Evolutionary conservation across 345 rosid genomes (phyloP).

Genomic region (Erodium maritimum): DNA sequence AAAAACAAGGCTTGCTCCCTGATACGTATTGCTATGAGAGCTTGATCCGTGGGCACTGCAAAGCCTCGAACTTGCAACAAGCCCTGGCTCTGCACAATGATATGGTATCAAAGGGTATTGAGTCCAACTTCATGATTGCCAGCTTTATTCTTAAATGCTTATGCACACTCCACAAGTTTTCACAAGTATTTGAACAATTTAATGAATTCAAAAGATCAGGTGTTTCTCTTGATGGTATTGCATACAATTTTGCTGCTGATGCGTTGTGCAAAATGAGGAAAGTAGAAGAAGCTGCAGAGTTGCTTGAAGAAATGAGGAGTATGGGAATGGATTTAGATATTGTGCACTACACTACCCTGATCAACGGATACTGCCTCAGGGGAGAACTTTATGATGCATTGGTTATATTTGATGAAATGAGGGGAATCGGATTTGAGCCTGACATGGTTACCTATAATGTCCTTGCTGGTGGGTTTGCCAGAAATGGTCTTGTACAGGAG

Average conservation of each 20-base stretch:
- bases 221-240: conserved; percentile 42
- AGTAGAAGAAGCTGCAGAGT: conserved; percentile 38
- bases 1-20: conserved; percentile 31
- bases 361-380: conserved; percentile 46
- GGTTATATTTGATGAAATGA: conserved; percentile 48
- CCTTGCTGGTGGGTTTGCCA: conserved; percentile 42
- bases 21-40: conserved; percentile 29
- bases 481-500: conserved; percentile 31
- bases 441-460: conserved; percentile 44
- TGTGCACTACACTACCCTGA: conserved; percentile 58
- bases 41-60: conserved; percentile 42
- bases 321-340: conserved; percentile 39
- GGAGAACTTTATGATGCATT: conserved; percentile 32
- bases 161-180: conserved; percentile 27
- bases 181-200: conserved; percentile 28
- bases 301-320: conserved; percentile 48
- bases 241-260: conserved; percentile 36
- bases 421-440: conserved; percentile 27
- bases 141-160: conserved; percentile 48
- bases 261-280: conserved; percentile 54
- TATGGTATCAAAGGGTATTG: conserved; percentile 43
- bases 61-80: conserved; percentile 22
- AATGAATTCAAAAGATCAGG: conserved; percentile 23
- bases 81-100: conserved; percentile 32
- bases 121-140: conserved; percentile 42